Percentiles rank a stretch among this genome's conserved stretches.
Conservation (phyloP, 768 basidiomycete species). For the Vararia minispora region DNA sequence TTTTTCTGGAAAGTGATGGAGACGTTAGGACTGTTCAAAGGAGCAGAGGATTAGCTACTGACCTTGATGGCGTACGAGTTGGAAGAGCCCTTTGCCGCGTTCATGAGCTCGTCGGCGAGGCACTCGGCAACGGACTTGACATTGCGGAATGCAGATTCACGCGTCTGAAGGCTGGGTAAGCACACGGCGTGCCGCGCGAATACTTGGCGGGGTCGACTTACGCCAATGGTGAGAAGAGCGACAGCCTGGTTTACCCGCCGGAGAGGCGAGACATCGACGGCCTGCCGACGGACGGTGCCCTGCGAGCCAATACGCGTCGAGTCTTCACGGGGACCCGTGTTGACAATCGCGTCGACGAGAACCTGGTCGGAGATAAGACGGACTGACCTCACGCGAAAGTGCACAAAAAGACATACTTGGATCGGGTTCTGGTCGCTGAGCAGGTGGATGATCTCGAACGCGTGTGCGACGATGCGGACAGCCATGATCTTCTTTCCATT, state of each 20-base stretch:
- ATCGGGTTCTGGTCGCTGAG: constrained; percentile 99
- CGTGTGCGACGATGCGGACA: constrained; percentile 98
- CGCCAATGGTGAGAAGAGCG: constrained; percentile 89
- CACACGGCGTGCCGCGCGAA: neutral
- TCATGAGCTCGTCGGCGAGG: constrained; percentile 98
- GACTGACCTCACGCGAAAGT: no score
- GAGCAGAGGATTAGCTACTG: constrained; percentile 11
- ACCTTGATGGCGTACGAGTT: constrained; percentile 99
- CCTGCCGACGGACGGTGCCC: constrained; percentile 98
- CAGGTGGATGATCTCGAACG: constrained; percentile 99
- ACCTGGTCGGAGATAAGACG: constrained; percentile 38
- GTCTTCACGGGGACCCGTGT: constrained; percentile 99
- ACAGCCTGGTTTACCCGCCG: constrained; percentile 97
- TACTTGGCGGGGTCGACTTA: constrained; percentile 30
- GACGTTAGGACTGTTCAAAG: neutral
- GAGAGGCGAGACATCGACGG: constrained; percentile 98
- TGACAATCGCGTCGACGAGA: constrained; percentile 96
- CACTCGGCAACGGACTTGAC: constrained; percentile 99
- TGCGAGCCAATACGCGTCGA: constrained; percentile 99
- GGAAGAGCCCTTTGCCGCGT: constrained; percentile 98
- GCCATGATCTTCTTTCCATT: constrained; percentile 99
- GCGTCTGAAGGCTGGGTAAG: constrained; percentile 49
- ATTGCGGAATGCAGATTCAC: constrained; percentile 99
- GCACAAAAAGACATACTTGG: no score
- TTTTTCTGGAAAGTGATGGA: constrained; percentile 58